Conservation (phyloP, 2,329 filamentous ascomycete species). For the Macrophomina tecta region DNA sequence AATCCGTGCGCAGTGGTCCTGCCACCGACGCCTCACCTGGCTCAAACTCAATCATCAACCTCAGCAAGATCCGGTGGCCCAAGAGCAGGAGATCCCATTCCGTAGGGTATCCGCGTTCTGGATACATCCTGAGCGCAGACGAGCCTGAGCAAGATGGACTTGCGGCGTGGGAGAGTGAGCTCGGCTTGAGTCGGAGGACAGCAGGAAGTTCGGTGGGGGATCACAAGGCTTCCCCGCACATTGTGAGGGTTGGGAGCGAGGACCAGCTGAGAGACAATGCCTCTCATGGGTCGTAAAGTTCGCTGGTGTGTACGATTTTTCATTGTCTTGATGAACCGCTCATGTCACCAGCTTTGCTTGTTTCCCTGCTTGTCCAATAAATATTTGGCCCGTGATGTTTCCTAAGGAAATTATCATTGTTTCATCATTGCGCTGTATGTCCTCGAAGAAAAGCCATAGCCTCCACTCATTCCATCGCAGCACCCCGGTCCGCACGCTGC, state of each 20-base stretch:
- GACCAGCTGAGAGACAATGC: not conserved
- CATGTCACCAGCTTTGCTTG: too few species aligned
- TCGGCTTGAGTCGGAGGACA: not conserved
- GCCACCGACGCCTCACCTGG: not conserved
- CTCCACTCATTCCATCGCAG: too few species aligned
- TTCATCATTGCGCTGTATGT: too few species aligned
- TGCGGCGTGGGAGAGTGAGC: constrained; percentile 9
- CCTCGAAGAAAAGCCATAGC: too few species aligned
- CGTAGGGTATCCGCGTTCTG: not conserved
- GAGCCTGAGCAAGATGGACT: not conserved
- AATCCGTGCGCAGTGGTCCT: constrained; percentile 5
- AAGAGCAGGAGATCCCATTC: not conserved
- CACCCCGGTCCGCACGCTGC: not conserved
- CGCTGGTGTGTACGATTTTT: not conserved
- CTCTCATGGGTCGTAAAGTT: not conserved
- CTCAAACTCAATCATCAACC: not conserved
- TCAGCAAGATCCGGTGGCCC: constrained; percentile 21
- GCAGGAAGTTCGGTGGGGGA: not conserved
- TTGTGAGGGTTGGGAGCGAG: constrained; percentile 7
- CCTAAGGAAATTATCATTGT: too few species aligned
- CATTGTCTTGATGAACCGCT: not conserved
- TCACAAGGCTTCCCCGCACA: not conserved
- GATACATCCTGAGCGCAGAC: constrained; percentile 6
- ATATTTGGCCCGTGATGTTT: too few species aligned
- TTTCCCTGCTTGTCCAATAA: too few species aligned